Conservation (phyloP, 441 rosid species). For the Bocquillonia castaneifolia region DNA sequence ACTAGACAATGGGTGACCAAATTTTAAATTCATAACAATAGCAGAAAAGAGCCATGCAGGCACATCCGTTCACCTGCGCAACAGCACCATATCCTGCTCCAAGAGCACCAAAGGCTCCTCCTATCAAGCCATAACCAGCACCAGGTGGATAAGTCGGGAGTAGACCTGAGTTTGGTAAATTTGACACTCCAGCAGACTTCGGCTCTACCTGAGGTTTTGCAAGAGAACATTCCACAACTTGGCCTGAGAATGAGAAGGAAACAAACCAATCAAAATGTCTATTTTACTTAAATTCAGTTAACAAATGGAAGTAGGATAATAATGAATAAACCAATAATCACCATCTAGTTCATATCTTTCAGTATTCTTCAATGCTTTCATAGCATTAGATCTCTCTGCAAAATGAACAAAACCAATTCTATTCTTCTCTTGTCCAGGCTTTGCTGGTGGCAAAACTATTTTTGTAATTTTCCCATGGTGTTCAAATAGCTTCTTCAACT, state of each 20-base stretch:
- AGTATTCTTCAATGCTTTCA: slow-evolving; percentile 60
- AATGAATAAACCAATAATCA: slow-evolving; percentile 20
- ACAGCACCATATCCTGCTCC: slow-evolving; percentile 68
- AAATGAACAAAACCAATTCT: slow-evolving; percentile 69
- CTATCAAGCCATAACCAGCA: slow-evolving; percentile 68
- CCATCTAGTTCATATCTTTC: slow-evolving; percentile 95
- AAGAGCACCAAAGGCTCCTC: slow-evolving; percentile 57
- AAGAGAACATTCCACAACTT: slow-evolving; percentile 85
- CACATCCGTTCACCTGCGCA: slow-evolving; percentile 53
- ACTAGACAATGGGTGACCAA: neutral
- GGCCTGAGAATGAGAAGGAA: slow-evolving; percentile 41
- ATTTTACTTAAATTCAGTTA: neutral
- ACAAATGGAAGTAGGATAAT: slow-evolving; percentile 2
- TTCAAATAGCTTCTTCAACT: slow-evolving; percentile 65
- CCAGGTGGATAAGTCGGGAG: slow-evolving; percentile 60
- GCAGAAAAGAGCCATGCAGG: neutral
- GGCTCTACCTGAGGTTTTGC: slow-evolving; percentile 96
- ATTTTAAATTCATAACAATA: neutral
- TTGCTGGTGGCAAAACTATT: slow-evolving; percentile 87
- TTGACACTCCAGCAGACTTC: slow-evolving; percentile 48
- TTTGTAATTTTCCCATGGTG: slow-evolving; percentile 81
- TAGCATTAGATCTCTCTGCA: slow-evolving; percentile 34
- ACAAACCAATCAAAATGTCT: neutral
- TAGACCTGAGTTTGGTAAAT: slow-evolving; percentile 54
- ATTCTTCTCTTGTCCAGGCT: slow-evolving; percentile 79